Percentiles rank a stretch among this genome's conserved stretches.
phyloP scores from a whole-genome alignment of 169 alveolate genomes.

The Neospora caninum region DNA sequence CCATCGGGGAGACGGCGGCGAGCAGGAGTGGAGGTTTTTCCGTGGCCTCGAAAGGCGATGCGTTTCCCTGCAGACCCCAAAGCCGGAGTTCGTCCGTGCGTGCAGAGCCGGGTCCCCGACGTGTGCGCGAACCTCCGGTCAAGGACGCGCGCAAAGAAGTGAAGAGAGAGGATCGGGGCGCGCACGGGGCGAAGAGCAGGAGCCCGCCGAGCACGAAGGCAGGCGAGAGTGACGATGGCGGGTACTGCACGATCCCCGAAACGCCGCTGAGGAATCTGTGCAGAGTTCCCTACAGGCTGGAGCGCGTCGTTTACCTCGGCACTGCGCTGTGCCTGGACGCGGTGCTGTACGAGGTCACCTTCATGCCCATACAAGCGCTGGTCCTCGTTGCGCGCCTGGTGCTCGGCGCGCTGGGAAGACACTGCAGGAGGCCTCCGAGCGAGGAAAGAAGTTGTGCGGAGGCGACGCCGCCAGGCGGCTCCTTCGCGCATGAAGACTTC shows the following conservation, averaged over 20 bases:
- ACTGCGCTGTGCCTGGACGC: slow-evolving; percentile 74
- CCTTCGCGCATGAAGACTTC: not conserved
- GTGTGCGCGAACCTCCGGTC: too few species aligned
- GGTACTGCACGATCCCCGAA: slow-evolving; percentile 49
- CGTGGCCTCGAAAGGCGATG: too few species aligned
- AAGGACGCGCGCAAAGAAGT: too few species aligned
- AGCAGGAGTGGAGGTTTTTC: too few species aligned
- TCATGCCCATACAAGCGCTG: slow-evolving; percentile 74
- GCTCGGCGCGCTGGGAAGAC: not conserved
- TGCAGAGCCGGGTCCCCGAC: not conserved
- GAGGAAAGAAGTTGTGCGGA: not conserved
- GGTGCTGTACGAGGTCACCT: slow-evolving; percentile 75
- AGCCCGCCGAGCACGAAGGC: not conserved
- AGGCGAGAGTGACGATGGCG: not conserved
- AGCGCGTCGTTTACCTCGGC: slow-evolving; percentile 65
- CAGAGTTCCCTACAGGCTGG: slow-evolving; percentile 58
- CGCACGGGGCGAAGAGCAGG: not conserved
- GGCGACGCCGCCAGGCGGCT: not conserved
- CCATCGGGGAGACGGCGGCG: too few species aligned
- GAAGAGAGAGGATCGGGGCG: not conserved
- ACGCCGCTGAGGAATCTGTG: slow-evolving; percentile 40
- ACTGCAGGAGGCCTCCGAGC: too few species aligned
- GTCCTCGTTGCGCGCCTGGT: slow-evolving; percentile 19
- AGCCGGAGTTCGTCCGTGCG: too few species aligned
- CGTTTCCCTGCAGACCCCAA: too few species aligned